A percentile compares a stretch with the other conserved stretches of the same genome.
These are phyloP conservation scores for Polysphondylium violaceum DNA, from an alignment of 78 protist genomes.

Conservation along the genomic window DNA sequence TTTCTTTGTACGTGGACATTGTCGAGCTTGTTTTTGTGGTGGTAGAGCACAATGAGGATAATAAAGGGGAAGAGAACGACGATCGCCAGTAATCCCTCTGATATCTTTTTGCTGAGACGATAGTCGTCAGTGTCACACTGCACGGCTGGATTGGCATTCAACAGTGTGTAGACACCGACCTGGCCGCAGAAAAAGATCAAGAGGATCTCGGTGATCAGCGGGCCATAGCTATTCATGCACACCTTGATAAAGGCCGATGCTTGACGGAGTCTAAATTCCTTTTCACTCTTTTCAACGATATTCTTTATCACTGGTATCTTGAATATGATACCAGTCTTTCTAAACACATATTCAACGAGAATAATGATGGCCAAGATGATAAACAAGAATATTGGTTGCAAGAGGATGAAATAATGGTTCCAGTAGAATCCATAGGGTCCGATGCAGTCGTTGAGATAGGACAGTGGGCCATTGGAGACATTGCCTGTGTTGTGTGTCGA, in stretches of 20 bases:
- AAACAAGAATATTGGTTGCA: constrained; percentile 46
- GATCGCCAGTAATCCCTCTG: not conserved
- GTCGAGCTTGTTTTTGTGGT: not conserved
- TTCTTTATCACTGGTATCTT: constrained; percentile 13
- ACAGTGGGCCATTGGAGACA: not conserved
- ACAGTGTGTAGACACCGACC: constrained; percentile 17
- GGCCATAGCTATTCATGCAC: constrained; percentile 72
- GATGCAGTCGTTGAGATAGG: constrained; percentile 37
- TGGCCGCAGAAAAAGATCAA: constrained; percentile 47
- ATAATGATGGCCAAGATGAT: constrained; percentile 6
- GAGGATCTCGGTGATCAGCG: constrained; percentile 51
- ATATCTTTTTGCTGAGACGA: not conserved
- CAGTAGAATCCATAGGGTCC: constrained; percentile 39
- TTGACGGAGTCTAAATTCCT: constrained; percentile 53
- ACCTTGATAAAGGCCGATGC: constrained; percentile 68
- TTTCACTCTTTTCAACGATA: not conserved
- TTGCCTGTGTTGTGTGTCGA: constrained; percentile 30
- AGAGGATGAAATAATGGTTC: constrained; percentile 52
- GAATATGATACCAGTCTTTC: constrained; percentile 29
- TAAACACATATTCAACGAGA: not conserved
- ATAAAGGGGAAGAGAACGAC: constrained; percentile 13
- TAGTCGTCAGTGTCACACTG: constrained; percentile 14
- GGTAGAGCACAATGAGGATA: constrained; percentile 14
- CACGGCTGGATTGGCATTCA: constrained; percentile 58
- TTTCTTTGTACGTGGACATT: constrained; percentile 24